Evolutionary conservation across 1,139 yeast genomes (phyloP), one percentile per base, ranked within the genome.

Genomic region (Ogataea hybrid): DNA sequence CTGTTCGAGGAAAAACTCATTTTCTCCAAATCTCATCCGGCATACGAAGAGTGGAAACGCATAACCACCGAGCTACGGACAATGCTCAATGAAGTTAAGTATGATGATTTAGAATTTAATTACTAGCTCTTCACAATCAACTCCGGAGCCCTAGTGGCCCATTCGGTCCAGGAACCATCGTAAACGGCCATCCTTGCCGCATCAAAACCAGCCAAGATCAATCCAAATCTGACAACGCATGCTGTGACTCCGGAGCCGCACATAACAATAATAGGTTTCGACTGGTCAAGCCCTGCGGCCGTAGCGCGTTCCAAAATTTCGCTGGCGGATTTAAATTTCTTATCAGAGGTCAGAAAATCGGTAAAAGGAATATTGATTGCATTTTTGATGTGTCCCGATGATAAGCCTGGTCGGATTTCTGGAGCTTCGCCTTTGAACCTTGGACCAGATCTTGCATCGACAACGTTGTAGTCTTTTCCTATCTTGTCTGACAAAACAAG

Each of bases 221-320:
- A 65, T 3, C 87, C 94, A 18, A 81, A 71, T 62, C 84, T 83
- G 43, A 90, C 70, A 32, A 90, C 79, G 49, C 90, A 87, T 0
- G 96, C 97, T 16, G 96, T 83, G 34, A 90, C 97, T 37, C 97
- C 97, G 1, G 96, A 83, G 17, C 97, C 98, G 61, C 98, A 92
- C 87, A 85, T 79, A 33, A 83, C 86, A 42, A 92, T 79, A 15
- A 86, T 76, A 8, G 84, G 89, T 53, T 81, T 79, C 14, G 70
- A 71, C 2, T 61, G 61, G 25, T 67, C 64, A 11, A 75, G 58
- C 2, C 68, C 69, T 14, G 55, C 58, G 0, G 58, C 43, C 25
- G 64, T 56, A 53, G 86, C 73, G n/a, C 79, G 54, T 18, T 64
- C 56, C 14, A 58, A 44, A 41, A 86, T 61, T 39, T 75, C 76